Percentiles rank a stretch among this genome's conserved stretches.
Evolutionary conservation across 768 basidiomycete genomes (phyloP).

Genomic region (Termitomyces sp.): DNA sequence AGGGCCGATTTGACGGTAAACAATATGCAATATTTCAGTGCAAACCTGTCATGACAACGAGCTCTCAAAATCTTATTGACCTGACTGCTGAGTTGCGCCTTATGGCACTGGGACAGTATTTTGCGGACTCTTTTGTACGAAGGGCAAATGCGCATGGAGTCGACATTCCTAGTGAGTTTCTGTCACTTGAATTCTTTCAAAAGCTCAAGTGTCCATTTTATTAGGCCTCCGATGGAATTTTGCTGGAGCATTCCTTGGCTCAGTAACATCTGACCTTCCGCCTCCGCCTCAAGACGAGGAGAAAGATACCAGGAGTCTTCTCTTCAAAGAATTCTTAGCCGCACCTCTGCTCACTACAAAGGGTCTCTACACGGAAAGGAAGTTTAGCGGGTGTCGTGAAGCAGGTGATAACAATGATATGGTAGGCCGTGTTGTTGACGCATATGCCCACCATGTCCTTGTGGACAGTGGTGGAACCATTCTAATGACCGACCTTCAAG

Average conservation of each 20-base stretch:
- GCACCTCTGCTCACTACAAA: neutral
- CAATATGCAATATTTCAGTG: slow-evolving; percentile 3
- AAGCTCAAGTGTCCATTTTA: neutral
- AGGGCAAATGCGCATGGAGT: neutral
- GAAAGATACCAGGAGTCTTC: neutral
- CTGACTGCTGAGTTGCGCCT: neutral
- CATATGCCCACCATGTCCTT: neutral
- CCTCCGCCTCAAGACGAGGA: neutral
- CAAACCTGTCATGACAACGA: neutral
- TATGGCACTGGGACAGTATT: neutral
- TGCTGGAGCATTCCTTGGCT: neutral
- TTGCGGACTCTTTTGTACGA: neutral
- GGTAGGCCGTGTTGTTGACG: slow-evolving; percentile 2
- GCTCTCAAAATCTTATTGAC: slow-evolving; percentile 5
- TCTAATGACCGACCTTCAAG: slow-evolving; percentile 6
- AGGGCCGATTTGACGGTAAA: neutral
- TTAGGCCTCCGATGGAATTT: slow-evolving; percentile 3
- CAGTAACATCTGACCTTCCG: neutral
- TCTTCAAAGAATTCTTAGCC: neutral
- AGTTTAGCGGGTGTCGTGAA: slow-evolving; percentile 5
- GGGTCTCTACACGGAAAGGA: neutral
- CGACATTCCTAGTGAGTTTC: neutral
- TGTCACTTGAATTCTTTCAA: neutral
- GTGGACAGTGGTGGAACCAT: neutral
- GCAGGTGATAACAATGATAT: slow-evolving; percentile 2